Evolutionary conservation across 139 green algal genomes (phyloP).

Genomic region (Chlamydomonas sphaeroides): DNA sequence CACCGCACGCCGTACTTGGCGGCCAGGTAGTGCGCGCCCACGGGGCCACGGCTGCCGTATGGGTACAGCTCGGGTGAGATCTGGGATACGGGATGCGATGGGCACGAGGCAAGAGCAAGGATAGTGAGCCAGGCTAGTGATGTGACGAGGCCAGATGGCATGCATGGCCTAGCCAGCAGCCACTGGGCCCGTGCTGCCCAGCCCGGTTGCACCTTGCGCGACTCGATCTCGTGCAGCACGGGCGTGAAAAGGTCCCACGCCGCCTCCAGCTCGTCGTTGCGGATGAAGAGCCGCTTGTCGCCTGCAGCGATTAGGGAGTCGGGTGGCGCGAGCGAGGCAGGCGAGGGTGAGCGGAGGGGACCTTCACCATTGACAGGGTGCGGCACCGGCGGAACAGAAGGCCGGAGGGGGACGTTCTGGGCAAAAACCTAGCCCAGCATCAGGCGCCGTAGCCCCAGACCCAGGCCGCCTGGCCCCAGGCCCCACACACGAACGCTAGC

Average conservation of each 20-base stretch:
- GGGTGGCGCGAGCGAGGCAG: background rate
- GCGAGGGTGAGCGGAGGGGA: too few relatives aligned
- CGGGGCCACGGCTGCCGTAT: slow-evolving; percentile 94
- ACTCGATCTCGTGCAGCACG: slow-evolving; percentile 83
- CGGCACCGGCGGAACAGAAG: too few relatives aligned
- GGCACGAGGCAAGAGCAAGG: too few relatives aligned
- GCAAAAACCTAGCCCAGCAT: too few relatives aligned
- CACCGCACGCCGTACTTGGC: slow-evolving; percentile 96
- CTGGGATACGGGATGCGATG: slow-evolving; percentile 34
- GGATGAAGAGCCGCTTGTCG: slow-evolving; percentile 75
- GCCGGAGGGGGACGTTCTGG: too few relatives aligned
- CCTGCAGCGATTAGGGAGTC: slow-evolving; percentile 23
- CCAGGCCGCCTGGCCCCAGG: too few relatives aligned
- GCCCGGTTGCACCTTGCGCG: slow-evolving; percentile 34
- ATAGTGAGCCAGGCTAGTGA: too few relatives aligned
- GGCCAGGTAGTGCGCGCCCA: slow-evolving; percentile 97
- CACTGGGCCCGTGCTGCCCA: too few relatives aligned
- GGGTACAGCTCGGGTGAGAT: slow-evolving; percentile 96
- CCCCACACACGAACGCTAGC: too few relatives aligned
- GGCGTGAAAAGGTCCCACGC: slow-evolving; percentile 98
- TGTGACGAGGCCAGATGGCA: too few relatives aligned
- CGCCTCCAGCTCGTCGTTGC: slow-evolving; percentile 95
- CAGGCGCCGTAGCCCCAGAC: too few relatives aligned
- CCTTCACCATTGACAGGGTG: too few relatives aligned
- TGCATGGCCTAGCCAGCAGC: background rate